Evolutionary conservation across 2,329 filamentous ascomycete genomes (phyloP).

Genomic region (Acrodontium crateriforme): DNA sequence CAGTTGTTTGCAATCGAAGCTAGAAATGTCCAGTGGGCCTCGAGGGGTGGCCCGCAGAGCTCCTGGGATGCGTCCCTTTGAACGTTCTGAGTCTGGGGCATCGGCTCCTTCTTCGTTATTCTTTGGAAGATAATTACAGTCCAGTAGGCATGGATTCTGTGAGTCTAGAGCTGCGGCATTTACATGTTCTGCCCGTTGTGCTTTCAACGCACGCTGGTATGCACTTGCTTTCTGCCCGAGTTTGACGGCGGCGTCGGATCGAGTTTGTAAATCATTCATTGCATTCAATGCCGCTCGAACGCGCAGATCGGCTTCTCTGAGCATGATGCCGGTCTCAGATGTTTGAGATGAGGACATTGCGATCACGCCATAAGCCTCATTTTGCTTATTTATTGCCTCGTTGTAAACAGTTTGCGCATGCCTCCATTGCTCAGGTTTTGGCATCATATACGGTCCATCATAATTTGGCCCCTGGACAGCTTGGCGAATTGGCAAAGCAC

Average conservation of each 20-base stretch:
- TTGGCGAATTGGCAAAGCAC: constrained; percentile 30
- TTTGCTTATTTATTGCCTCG: constrained; percentile 8
- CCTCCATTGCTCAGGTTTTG: constrained; percentile 9
- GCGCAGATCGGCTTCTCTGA: constrained; percentile 1
- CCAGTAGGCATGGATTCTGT: constrained; percentile 14
- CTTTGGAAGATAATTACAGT: constrained; percentile 19
- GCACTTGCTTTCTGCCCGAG: constrained; percentile 14
- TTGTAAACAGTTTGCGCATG: constrained; percentile 15
- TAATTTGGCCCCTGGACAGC: constrained; percentile 33
- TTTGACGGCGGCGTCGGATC: constrained; percentile 1
- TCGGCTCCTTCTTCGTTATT: constrained; percentile 22
- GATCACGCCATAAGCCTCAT: constrained; percentile 1
- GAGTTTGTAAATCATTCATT: constrained; percentile 2
- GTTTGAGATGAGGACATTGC: not conserved
- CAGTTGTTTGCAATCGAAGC: constrained; percentile 6
- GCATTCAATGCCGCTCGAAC: constrained; percentile 4
- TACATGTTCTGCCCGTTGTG: constrained; percentile 6
- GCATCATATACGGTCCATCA: constrained; percentile 22
- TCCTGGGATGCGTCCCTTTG: constrained; percentile 28
- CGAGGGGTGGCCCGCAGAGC: constrained; percentile 20
- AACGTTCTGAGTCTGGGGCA: constrained; percentile 26
- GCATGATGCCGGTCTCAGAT: not conserved
- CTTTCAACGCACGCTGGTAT: constrained; percentile 24
- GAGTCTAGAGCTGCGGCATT: not conserved
- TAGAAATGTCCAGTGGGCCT: constrained; percentile 3